These are phyloP conservation scores for Tulasnella sp. DNA, from an alignment of 768 basidiomycete genomes.

Conservation along the genomic window DNA sequence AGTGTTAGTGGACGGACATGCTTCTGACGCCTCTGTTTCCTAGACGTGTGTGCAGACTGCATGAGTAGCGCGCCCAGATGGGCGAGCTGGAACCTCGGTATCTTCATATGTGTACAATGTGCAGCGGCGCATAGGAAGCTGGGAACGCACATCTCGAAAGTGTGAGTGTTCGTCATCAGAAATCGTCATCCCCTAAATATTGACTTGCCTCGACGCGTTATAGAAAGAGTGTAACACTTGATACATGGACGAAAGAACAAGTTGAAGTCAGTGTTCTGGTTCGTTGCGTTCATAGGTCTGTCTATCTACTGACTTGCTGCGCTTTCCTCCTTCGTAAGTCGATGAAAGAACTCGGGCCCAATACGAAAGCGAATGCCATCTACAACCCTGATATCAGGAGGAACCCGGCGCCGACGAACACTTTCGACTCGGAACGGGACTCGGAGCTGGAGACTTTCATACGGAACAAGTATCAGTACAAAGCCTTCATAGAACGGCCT, in stretches of 20 bases:
- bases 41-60: constrained; percentile 89
- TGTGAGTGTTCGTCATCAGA: constrained; percentile 40
- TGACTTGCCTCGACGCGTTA: background rate
- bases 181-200: background rate
- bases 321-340: constrained; percentile 31
- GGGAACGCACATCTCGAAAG: constrained; percentile 87
- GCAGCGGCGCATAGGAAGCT: constrained; percentile 91
- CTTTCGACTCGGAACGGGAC: constrained; percentile 69
- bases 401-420: constrained; percentile 71
- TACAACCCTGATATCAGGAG: constrained; percentile 77
- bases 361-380: constrained; percentile 62
- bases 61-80: constrained; percentile 77
- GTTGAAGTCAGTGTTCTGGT: constrained; percentile 70
- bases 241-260: constrained; percentile 81
- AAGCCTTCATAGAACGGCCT: constrained; percentile 42
- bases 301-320: constrained; percentile 18
- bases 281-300: too few relatives aligned
- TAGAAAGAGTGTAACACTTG: constrained; percentile 85
- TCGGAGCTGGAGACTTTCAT: constrained; percentile 88
- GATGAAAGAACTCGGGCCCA: constrained; percentile 67
- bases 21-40: constrained; percentile 6
- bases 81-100: constrained; percentile 81
- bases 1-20: background rate
- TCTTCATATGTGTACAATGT: constrained; percentile 79
- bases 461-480: constrained; percentile 60